Evolutionary conservation across 305 asterid species (phyloP), one percentile per base, ranked within the genome.

Genomic region (Fraxinus velutina): DNA sequence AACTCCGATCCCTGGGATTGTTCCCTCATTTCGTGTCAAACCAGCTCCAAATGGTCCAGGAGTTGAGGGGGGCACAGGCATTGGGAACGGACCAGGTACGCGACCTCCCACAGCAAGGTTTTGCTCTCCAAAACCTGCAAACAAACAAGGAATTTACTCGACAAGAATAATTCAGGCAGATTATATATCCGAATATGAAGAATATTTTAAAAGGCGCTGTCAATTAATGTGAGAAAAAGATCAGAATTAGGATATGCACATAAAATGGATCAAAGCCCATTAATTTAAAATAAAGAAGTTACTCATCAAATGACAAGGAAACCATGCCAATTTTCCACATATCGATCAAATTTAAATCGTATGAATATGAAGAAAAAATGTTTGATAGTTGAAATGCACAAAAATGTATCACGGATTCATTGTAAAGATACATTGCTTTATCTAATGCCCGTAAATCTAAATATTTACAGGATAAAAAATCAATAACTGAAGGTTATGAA

Each of bases 1-100:
- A 86, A 89, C 97, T 85, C 99, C 99, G 79, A 96, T 88, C 78
- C 99, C 98, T 1, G 98, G 99, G 79, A 96, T 96, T 75, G 97
- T 96, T 83, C 99, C 99, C 77, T 96, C 99, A 75, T 91, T 96
- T 80, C 99, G 89, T 74, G 89, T 86, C 88, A 92, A 83, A 78
- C 97, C 97, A 44, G 92, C 80, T 74, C 92, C 98, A 91, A 95
- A 91, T 80, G 97, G 93, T 57, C 98, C 99, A 66, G 97, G 93
- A 50, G 93, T 91, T 64, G 92, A 83, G 73, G 99, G 93, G 71
- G 88, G 84, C 76, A 94, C 98, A n/a, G 89, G 87, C 80, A 92
- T 88, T 10, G 86, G 93, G 85, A 89, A 94, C 81, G 91, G 94
- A 79, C 89, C 91, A 76, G 91, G 88, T 82, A 82, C 47, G 42